These are phyloP conservation scores for Clarireedia paspali DNA, from an alignment of 2,329 filamentous ascomycete species.

Conservation along the genomic window DNA sequence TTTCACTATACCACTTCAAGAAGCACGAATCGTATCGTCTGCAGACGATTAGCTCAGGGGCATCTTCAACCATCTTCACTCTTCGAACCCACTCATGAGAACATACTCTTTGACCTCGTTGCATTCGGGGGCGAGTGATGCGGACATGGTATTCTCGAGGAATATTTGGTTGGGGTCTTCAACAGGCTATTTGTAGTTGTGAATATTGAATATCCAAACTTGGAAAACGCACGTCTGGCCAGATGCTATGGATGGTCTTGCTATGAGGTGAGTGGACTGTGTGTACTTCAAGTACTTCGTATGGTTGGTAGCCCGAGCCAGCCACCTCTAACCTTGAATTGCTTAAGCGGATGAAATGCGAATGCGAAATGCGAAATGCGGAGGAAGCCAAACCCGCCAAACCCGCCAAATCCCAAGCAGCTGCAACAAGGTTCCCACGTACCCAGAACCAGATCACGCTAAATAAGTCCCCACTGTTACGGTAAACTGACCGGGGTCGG, in stretches of 20 bases:
- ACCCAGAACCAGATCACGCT: neutral
- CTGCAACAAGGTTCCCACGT: conserved; percentile 1
- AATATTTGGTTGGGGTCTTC: neutral
- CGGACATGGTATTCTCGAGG: conserved; percentile 60
- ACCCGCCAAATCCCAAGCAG: too few species aligned
- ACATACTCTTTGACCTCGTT: conserved; percentile 91
- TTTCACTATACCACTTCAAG: conserved; percentile 98
- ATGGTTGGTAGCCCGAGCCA: too few species aligned
- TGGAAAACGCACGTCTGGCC: too few species aligned
- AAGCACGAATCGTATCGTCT: conserved; percentile 97
- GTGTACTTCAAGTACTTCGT: too few species aligned
- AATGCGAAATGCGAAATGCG: neutral
- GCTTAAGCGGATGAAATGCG: neutral
- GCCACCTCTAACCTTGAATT: too few species aligned
- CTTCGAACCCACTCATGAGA: conserved; percentile 7
- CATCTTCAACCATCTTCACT: conserved; percentile 6
- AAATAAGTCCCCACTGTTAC: neutral
- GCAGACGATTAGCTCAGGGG: neutral
- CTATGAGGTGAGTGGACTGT: neutral
- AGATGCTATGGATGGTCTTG: too few species aligned
- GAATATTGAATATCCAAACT: too few species aligned
- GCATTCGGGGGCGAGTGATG: conserved; percentile 88
- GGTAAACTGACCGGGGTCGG: neutral
- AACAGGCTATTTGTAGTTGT: neutral
- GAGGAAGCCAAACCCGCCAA: neutral